These are phyloP conservation scores for Pluteus cervinus DNA, from an alignment of 768 basidiomycete species.

Conservation along the genomic window DNA sequence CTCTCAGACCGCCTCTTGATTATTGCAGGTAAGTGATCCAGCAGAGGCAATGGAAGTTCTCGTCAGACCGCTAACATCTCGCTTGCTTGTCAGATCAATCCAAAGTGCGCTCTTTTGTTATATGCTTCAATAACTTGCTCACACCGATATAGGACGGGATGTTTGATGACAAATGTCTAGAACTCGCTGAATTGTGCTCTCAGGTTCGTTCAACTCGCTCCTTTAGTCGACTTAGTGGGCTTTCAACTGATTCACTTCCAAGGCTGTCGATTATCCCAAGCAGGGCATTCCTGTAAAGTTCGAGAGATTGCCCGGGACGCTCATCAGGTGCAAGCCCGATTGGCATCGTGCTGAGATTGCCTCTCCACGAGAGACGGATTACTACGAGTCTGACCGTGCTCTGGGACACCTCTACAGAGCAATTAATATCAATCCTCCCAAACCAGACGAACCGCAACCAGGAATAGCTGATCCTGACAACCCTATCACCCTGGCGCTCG, in stretches of 20 bases:
- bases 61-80: neutral
- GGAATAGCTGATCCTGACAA: slow-evolving; percentile 20
- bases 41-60: neutral
- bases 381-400: slow-evolving; percentile 66
- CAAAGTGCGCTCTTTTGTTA: slow-evolving; percentile 31
- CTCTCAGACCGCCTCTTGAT: slow-evolving; percentile 61
- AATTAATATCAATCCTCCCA: slow-evolving; percentile 33
- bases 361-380: slow-evolving; percentile 49
- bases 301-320: slow-evolving; percentile 40
- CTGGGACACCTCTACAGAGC: slow-evolving; percentile 68
- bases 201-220: slow-evolving; percentile 24
- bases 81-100: slow-evolving; percentile 55
- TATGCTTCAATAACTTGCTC: neutral
- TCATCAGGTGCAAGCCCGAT: slow-evolving; percentile 71
- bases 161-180: slow-evolving; percentile 47
- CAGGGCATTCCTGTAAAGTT: slow-evolving; percentile 63
- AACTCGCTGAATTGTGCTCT: slow-evolving; percentile 56
- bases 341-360: slow-evolving; percentile 65
- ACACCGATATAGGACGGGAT: slow-evolving; percentile 46
- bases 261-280: slow-evolving; percentile 81
- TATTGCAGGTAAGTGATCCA: slow-evolving; percentile 51
- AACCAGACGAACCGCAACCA: slow-evolving; percentile 21
- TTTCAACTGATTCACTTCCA: neutral
- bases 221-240: neutral
- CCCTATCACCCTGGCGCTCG: slow-evolving; percentile 30